These are phyloP conservation scores for Amanita thiersii DNA, from an alignment of 768 basidiomycete genomes.

Conservation along the genomic window DNA sequence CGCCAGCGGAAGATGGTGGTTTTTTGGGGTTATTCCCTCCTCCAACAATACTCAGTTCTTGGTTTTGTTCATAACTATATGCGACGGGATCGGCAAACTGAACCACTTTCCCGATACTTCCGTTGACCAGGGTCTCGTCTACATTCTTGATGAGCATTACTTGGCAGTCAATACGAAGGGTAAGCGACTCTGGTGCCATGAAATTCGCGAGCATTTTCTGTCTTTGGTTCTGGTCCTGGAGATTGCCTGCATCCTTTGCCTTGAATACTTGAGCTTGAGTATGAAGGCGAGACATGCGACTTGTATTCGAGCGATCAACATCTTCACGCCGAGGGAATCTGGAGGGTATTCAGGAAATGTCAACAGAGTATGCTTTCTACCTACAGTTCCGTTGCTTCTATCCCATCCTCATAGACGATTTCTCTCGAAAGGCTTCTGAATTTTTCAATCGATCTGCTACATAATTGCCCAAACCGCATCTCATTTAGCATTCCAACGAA, in stretches of 20 bases:
- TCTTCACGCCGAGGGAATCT: slow-evolving; percentile 92
- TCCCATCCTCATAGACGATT: slow-evolving; percentile 71
- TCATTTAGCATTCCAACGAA: slow-evolving; percentile 98
- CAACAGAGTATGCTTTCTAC: slow-evolving; percentile 14
- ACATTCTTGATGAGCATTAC: slow-evolving; percentile 96
- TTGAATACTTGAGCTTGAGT: slow-evolving; percentile 45
- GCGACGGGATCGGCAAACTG: slow-evolving; percentile 55
- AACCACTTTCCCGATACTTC: slow-evolving; percentile 81
- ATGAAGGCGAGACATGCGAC: slow-evolving; percentile 54
- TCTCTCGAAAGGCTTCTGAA: slow-evolving; percentile 66
- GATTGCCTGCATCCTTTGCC: slow-evolving; percentile 56
- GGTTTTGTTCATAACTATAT: slow-evolving; percentile 34
- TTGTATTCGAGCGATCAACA: slow-evolving; percentile 76
- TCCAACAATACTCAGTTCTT: slow-evolving; percentile 20
- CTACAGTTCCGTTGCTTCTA: slow-evolving; percentile 88
- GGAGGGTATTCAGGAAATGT: slow-evolving; percentile 6
- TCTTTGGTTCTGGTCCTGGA: slow-evolving; percentile 45
- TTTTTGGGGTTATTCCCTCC: slow-evolving; percentile 22
- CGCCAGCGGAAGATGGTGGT: slow-evolving; percentile 12
- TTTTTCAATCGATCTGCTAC: slow-evolving; percentile 51
- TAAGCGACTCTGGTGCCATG: slow-evolving; percentile 74
- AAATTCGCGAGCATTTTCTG: slow-evolving; percentile 83
- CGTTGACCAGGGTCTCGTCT: slow-evolving; percentile 88
- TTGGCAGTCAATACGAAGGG: slow-evolving; percentile 74
- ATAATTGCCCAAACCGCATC: slow-evolving; percentile 86